Evolutionary conservation across 768 basidiomycete species (phyloP).

Genomic region (Postia placenta): DNA sequence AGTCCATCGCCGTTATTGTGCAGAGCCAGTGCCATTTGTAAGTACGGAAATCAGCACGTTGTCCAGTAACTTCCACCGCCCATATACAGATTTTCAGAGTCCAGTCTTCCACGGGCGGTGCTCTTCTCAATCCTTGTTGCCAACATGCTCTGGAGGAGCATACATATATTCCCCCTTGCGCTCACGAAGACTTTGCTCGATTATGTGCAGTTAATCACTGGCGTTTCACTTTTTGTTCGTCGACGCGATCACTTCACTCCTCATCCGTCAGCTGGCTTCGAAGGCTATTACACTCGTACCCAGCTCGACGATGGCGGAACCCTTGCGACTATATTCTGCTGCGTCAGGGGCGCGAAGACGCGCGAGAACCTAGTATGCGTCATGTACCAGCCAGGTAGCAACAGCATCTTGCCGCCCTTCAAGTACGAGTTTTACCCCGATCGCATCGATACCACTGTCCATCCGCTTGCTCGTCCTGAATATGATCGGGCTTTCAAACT

Average conservation of each 20-base stretch:
- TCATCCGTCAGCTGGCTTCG: constrained; percentile 16
- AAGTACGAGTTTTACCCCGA: constrained; percentile 19
- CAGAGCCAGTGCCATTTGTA: no score
- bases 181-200: neutral
- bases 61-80: no score
- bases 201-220: neutral
- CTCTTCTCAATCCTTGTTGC: no score
- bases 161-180: neutral
- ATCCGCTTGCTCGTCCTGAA: neutral
- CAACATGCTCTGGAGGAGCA: neutral
- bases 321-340: constrained; percentile 21
- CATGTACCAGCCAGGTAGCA: constrained; percentile 9
- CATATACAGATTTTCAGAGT: no score
- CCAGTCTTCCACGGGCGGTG: no score
- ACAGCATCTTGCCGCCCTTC: constrained; percentile 7
- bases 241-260: constrained; percentile 18
- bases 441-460: constrained; percentile 3
- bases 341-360: constrained; percentile 16
- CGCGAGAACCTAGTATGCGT: constrained; percentile 18
- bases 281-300: constrained; percentile 21
- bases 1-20: no score
- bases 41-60: no score
- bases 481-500: constrained; percentile 11
- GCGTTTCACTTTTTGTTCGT: neutral
- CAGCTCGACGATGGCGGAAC: constrained; percentile 18